Evolutionary conservation across 176 grass and related monocot genomes (phyloP), one percentile per base, ranked within the genome.

Genomic region (Raddia distichophylla): DNA sequence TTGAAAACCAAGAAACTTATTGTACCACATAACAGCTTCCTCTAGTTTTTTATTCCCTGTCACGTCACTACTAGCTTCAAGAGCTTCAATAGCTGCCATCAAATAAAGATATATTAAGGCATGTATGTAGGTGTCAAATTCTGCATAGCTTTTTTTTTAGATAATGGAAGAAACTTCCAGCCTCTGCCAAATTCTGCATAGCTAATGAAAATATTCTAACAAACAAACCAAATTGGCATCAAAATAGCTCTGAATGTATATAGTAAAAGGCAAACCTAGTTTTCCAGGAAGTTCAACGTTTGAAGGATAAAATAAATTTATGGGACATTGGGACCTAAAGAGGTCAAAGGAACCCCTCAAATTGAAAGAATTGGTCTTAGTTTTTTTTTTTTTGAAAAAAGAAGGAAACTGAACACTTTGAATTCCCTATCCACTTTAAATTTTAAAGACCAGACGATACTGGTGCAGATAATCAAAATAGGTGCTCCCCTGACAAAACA

Each of bases 1-100:
- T 87, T 71, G 77, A 70, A 98, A 91, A 77, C 92, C 95, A 89
- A 94, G 90, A 83, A 92, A 75, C 11, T 85, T 93, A 46, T 78
- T 52, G 79, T 98, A 98, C 95, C 95, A 98, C 74, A 71, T 50
- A 55, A 98, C 79, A 82, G 88, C 88, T 40, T 81, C 71, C 1
- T 95, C 90, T 40, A 80, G 33, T 59, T 88, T 84, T 69, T 98
- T 71, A 67, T 87, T 81, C 45, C 55, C 75, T 19, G 62, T 33
- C 47, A 46, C 48, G 16, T 44, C 68, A 84, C 34, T 73, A 67
- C 91, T 87, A 83, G 74, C 78, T 88, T 93, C 95, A 84, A 72
- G 81, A 64, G 64, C 58, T 91, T 94, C 81, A 69, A 88, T 11
- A 78, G 49, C 95, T 94, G 66, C 44, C 37, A 80, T 18, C 4